phyloP scores from a whole-genome alignment of 2,329 filamentous ascomycete genomes.

The Penicillium occitanis region DNA sequence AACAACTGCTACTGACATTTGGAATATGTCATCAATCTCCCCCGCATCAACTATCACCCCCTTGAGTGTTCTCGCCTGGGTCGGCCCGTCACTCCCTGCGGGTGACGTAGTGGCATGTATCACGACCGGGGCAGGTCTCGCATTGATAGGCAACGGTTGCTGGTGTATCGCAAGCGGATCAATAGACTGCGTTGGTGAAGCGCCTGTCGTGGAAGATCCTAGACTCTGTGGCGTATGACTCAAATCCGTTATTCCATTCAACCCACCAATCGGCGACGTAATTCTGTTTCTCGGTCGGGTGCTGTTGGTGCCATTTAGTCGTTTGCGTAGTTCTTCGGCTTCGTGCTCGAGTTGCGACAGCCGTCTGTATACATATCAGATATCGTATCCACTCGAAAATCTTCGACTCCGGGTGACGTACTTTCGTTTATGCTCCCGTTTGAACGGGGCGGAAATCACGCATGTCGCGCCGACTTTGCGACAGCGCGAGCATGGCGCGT shows the following conservation, averaged over 20 bases:
- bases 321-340: constrained; percentile 38
- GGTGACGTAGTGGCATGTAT: background rate
- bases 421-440: constrained; percentile 45
- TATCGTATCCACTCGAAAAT: background rate
- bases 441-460: constrained; percentile 45
- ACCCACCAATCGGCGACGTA: constrained; percentile 30
- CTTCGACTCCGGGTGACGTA: constrained; percentile 22
- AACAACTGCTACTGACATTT: constrained; percentile 24
- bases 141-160: constrained; percentile 25
- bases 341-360: constrained; percentile 42
- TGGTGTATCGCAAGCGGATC: constrained; percentile 25
- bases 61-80: constrained; percentile 34
- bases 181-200: constrained; percentile 24
- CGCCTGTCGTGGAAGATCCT: constrained; percentile 24
- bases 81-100: constrained; percentile 23
- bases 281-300: constrained; percentile 18
- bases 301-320: constrained; percentile 31
- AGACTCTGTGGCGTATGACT: constrained; percentile 27
- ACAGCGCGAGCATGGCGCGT: constrained; percentile 41
- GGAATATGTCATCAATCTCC: constrained; percentile 43
- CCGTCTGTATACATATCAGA: constrained; percentile 28
- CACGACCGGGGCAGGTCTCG: constrained; percentile 22
- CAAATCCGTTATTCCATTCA: constrained; percentile 36
- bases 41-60: constrained; percentile 31
- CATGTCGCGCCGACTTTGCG: constrained; percentile 38